Conservation (phyloP, 192 early-diverging fungal species). For the Oehlia diaphana region DNA sequence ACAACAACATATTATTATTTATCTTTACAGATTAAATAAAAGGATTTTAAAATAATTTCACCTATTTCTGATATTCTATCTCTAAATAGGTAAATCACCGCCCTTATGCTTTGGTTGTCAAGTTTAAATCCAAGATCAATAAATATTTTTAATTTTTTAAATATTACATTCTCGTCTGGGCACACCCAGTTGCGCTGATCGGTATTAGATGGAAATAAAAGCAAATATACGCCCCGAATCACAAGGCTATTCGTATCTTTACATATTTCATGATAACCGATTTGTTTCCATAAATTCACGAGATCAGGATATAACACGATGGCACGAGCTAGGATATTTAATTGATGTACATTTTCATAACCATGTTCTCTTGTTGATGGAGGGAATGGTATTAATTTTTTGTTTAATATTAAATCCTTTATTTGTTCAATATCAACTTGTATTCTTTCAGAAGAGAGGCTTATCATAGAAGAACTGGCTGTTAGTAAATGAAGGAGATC, state of each 20-base stretch:
- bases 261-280: constrained; percentile 17
- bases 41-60: too few relatives aligned
- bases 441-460: background rate
- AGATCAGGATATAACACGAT: constrained; percentile 5
- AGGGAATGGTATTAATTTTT: constrained; percentile 13
- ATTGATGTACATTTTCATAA: constrained; percentile 11
- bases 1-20: too few relatives aligned
- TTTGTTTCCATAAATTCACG: background rate
- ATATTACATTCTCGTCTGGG: too few relatives aligned
- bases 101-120: too few relatives aligned
- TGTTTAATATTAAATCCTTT: background rate
- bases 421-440: constrained; percentile 6
- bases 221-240: constrained; percentile 1
- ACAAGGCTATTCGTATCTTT: constrained; percentile 17
- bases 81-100: too few relatives aligned
- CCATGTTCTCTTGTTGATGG: background rate
- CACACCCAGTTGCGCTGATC: too few relatives aligned
- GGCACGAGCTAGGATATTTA: background rate
- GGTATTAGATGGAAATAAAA: background rate
- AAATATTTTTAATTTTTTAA: too few relatives aligned
- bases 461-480: background rate
- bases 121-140: too few relatives aligned
- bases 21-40: too few relatives aligned
- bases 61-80: too few relatives aligned
- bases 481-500: constrained; percentile 8